Percentiles rank a stretch among this genome's conserved stretches.
These are phyloP conservation scores for Fagopyrum tataricum DNA, from an alignment of 148 eudicot species.

Conservation along the genomic window DNA sequence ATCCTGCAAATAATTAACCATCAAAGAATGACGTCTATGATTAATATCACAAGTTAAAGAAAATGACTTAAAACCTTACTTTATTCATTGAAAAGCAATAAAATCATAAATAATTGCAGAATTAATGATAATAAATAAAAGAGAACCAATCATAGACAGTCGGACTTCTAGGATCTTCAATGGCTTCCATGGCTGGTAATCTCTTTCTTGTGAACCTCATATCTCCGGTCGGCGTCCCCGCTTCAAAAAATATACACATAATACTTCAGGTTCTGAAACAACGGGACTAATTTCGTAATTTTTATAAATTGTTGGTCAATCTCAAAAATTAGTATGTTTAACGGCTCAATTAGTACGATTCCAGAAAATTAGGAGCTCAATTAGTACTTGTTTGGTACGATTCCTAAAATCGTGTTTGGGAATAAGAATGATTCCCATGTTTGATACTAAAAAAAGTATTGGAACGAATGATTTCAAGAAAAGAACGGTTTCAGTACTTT, in stretches of 20 bases:
- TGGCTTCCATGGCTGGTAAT: slow-evolving; percentile 24
- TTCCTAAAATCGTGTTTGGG: too few species aligned
- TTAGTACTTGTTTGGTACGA: too few species aligned
- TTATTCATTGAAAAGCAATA: neutral
- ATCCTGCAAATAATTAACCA: slow-evolving; percentile 39
- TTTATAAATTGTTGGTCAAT: too few species aligned
- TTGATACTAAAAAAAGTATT: too few species aligned
- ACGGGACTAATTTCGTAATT: neutral
- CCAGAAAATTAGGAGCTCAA: too few species aligned
- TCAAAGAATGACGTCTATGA: neutral
- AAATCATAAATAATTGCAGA: neutral
- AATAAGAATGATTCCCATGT: too few species aligned
- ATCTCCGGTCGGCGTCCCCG: slow-evolving; percentile 7
- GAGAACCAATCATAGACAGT: slow-evolving; percentile 58
- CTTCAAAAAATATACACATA: neutral
- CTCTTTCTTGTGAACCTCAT: slow-evolving; percentile 31
- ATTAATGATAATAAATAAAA: neutral
- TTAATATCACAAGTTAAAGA: too few species aligned
- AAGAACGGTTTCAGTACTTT: too few species aligned
- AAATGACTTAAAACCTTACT: neutral
- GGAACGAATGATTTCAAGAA: too few species aligned
- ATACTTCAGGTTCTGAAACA: too few species aligned
- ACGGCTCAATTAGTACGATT: too few species aligned
- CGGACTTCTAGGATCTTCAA: slow-evolving; percentile 32
- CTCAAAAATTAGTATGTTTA: too few species aligned